Base-by-base conservation (phyloP, 257 asterid species). In the Jasminum sambac region DNA sequence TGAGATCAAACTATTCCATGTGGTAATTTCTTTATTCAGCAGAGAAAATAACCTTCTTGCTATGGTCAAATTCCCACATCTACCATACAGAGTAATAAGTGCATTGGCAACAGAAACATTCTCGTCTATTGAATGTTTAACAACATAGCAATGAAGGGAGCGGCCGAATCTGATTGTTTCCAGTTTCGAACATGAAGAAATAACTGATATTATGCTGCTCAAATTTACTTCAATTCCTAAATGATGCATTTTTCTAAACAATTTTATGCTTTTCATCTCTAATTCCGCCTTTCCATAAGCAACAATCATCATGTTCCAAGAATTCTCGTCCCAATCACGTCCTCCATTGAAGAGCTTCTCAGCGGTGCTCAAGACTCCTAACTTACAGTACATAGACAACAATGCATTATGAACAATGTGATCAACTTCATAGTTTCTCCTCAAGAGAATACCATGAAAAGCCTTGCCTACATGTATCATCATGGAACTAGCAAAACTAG, bases 1-100 rank as follows among this genome's bases (percentile, higher is more conserved):
- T 2, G 91, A 82, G 74, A 91, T 82, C 66, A 91, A 76, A 64
- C 87, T 81, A 48, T 88, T 89, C 96, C 96, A 91, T 8, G 96
- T 66, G 36, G 84, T 69, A 46, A 82, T 77, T 52, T 82, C 82
- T 74, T 83, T 87, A 63, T 76, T 71, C 8, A 76, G 52, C 39
- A 64, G 73, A 70, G 58, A 60, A 71, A 89, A 89, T 39, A 91
- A 48, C 67, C 80, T 82, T 74, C 71, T 74, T 1, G 93, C 90
- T 13, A 75, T 50, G 16, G 61, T 69, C 30, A 82, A 64, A 62
- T 82, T 79, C 60, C 86, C 86, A 57, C 80, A 76, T 76, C 76
- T 87, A 25, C 93, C 93, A 50, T 91, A 87, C 97, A 87, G 80
- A 75, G 73, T 80, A 50, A 91, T 82, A 60, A 91, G 91, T n/a